Evolutionary conservation across 2,329 filamentous ascomycete species (phyloP), one percentile per base, ranked within the genome.

Genomic region (Paecilomyces formosus): DNA sequence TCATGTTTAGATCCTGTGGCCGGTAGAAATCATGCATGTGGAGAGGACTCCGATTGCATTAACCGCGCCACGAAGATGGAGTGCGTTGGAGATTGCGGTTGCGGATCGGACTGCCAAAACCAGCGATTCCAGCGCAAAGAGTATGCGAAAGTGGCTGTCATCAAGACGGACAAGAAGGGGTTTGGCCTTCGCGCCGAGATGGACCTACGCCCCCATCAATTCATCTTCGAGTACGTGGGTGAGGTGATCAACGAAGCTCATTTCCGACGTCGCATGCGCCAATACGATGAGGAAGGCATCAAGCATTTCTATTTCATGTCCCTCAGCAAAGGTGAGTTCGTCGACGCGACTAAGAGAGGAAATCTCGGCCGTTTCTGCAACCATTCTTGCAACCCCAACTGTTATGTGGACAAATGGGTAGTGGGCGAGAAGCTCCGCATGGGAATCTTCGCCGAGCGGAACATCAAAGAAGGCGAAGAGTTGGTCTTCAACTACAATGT

Each of bases 301-400:
- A 96, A 95, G 74, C 94, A 99, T 76, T 99, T 99, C 74, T 99
- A 99, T 77, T 99, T 99, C 79, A 99, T 99, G 94, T 97, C 94
- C 28, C 86, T 99, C 62, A 96, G 86, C 70, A 96, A 96, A 74
- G 90, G 87, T 68, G 94, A 97, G 74, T 99, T 97, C 70, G 92
- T 99, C 60, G 94, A 99, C 76, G 94, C 94, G 22, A 99, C 94
- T 9, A 96, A 94, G 72, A 96, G 91, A 73, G 94, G 94, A 55
- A 97, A 97, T 66, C 83, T 99, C 5, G 94, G 92, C 55, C 88
- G 94, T 30, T 99, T 99, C 71, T 99, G 94, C 83, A 99, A 99
- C 70, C 94, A 99, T 74, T 97, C 94, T 8, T 99, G 94, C 82
- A 96, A 94, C 73, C 94, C 94, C 18, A 99, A 99, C 72, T 97